A percentile compares a stretch with the other conserved stretches of the same genome.
phyloP scores from a whole-genome alignment of 1,284 basidiomycete genomes.

The Takashimella koratensis region DNA sequence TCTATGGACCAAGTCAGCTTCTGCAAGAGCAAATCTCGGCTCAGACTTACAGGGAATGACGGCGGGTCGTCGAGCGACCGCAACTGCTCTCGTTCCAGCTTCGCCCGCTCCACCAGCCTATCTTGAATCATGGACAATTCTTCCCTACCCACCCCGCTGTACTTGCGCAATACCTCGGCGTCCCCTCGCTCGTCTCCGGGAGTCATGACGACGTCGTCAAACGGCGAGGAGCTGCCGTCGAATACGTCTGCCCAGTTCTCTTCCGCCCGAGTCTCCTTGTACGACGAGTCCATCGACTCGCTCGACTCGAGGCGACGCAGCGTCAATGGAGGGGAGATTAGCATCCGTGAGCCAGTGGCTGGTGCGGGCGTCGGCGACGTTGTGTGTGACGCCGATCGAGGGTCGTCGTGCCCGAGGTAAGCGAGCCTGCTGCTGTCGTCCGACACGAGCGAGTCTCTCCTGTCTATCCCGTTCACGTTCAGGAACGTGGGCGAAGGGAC shows the following conservation, averaged over 20 bases:
- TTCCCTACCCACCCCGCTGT: slow-evolving; percentile 35
- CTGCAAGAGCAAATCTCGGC: neutral
- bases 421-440: neutral
- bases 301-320: neutral
- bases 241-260: neutral
- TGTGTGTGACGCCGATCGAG: neutral
- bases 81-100: slow-evolving; percentile 30
- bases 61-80: slow-evolving; percentile 8
- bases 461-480: neutral
- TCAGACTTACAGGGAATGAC: neutral
- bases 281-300: neutral
- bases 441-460: neutral
- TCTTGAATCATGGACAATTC: slow-evolving; percentile 34
- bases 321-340: neutral
- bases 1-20: neutral
- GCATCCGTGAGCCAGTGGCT: neutral
- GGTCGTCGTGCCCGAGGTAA: neutral
- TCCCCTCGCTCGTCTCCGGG: slow-evolving; percentile 8
- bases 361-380: neutral
- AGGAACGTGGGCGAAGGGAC: neutral
- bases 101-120: slow-evolving; percentile 37
- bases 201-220: neutral
- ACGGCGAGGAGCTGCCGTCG: neutral
- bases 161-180: slow-evolving; percentile 21
- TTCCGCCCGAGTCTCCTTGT: neutral